Percentiles rank a stretch among this genome's conserved stretches.
Evolutionary conservation across 2,329 filamentous ascomycete genomes (phyloP).

Genomic region (Calonectria pseudoreteaudii): DNA sequence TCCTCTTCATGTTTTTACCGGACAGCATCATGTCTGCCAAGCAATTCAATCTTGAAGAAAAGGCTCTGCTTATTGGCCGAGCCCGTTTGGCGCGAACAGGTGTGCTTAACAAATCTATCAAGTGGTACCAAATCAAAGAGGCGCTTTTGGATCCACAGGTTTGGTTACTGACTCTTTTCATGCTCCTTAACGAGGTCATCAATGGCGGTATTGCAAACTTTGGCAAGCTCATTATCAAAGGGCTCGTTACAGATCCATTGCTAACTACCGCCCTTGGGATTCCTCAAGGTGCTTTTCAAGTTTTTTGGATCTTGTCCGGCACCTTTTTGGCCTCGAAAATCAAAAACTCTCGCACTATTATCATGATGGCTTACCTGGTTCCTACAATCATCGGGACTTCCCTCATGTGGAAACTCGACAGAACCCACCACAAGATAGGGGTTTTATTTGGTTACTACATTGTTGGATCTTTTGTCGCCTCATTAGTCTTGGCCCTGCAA

Average conservation of each 20-base stretch:
- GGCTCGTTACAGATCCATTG: conserved; percentile 47
- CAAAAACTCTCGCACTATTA: conserved; percentile 59
- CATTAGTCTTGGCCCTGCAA: conserved; percentile 65
- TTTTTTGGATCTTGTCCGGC: conserved; percentile 62
- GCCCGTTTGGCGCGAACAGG: conserved; percentile 61
- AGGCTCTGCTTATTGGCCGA: conserved; percentile 67
- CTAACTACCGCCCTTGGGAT: conserved; percentile 63
- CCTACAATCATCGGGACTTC: conserved; percentile 61
- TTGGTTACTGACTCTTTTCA: conserved; percentile 64
- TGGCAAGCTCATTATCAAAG: conserved; percentile 64
- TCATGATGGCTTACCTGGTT: conserved; percentile 62
- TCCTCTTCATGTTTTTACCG: conserved; percentile 57
- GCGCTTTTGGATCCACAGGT: conserved; percentile 61
- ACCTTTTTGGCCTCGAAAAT: conserved; percentile 62
- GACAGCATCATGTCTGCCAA: conserved; percentile 54
- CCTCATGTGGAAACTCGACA: conserved; percentile 61
- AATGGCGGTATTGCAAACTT: conserved; percentile 66
- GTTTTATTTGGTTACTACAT: conserved; percentile 65
- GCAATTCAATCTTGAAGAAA: conserved; percentile 30
- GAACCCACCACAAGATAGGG: conserved; percentile 52
- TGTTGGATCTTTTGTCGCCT: conserved; percentile 59
- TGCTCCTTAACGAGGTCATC: conserved; percentile 64
- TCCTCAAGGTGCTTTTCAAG: conserved; percentile 63
- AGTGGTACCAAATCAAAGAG: conserved; percentile 59
- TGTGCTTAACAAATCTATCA: conserved; percentile 59